phyloP scores from a whole-genome alignment of 768 basidiomycete species.

The Podaxis mareebaensis region DNA sequence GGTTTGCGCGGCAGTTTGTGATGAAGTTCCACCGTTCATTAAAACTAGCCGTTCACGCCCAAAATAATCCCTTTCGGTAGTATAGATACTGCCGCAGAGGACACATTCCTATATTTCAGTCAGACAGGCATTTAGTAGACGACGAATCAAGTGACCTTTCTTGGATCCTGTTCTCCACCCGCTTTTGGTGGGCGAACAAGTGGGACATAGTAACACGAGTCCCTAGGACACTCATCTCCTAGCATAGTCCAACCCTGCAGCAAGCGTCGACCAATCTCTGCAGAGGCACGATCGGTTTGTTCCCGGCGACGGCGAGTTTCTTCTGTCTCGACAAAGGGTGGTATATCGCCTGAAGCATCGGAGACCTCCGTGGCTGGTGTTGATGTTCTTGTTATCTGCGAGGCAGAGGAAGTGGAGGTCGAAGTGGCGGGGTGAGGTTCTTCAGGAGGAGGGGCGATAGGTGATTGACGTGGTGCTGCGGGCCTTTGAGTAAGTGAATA shows the following conservation, averaged over 20 bases:
- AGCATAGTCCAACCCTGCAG: constrained; percentile 88
- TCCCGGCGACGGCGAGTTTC: constrained; percentile 67
- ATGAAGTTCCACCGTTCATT: constrained; percentile 8
- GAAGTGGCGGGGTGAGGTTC: constrained; percentile 26
- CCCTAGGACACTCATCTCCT: constrained; percentile 79
- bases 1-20: not conserved
- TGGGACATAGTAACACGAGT: constrained; percentile 76
- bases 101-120: constrained; percentile 68
- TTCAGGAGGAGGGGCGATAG: not conserved
- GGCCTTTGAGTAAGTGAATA: not conserved
- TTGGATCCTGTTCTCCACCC: constrained; percentile 59
- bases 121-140: constrained; percentile 6
- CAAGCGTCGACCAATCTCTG: constrained; percentile 76
- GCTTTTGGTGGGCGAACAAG: constrained; percentile 75
- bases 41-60: constrained; percentile 49
- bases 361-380: constrained; percentile 82
- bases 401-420: constrained; percentile 48
- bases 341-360: constrained; percentile 47
- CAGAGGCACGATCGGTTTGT: constrained; percentile 79
- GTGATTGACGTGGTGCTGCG: constrained; percentile 8
- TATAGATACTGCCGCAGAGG: constrained; percentile 63
- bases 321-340: constrained; percentile 56
- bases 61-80: constrained; percentile 50
- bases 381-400: constrained; percentile 60
- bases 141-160: constrained; percentile 53